Conservation (phyloP, 495 filamentous ascomycete species). For the Xylaria bambusicola region DNA sequence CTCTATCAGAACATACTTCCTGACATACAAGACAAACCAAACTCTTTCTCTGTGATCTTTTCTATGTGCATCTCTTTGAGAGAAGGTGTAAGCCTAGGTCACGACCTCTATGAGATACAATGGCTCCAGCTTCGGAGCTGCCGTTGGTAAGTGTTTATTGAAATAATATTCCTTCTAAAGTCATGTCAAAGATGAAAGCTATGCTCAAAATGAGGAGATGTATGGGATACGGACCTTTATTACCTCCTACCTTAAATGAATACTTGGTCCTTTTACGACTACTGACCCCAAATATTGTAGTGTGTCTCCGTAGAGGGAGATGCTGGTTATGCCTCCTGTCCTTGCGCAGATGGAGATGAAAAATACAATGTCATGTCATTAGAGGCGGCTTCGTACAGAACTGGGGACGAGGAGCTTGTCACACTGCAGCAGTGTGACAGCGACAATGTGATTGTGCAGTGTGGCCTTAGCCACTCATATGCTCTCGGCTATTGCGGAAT, state of each 20-base stretch:
- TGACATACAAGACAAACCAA: too few species aligned
- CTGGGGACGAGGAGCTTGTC: neutral
- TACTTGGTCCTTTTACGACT: neutral
- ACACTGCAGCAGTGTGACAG: neutral
- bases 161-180: neutral
- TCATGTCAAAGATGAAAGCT: neutral
- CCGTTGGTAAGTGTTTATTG: neutral
- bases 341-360: constrained; percentile 10
- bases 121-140: neutral
- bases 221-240: too few species aligned
- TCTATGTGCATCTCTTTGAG: too few species aligned
- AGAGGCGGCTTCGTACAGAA: neutral
- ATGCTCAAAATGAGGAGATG: neutral
- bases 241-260: neutral
- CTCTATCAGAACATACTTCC: too few species aligned
- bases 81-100: too few species aligned
- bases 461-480: neutral
- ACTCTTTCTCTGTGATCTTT: too few species aligned
- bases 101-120: neutral
- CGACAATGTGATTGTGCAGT: neutral
- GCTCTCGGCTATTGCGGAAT: neutral
- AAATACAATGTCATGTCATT: neutral
- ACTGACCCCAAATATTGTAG: neutral
- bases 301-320: neutral
- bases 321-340: constrained; percentile 5